Evolutionary conservation across 1,284 basidiomycete species (phyloP).

Genomic region (Trametes pubescens): DNA sequence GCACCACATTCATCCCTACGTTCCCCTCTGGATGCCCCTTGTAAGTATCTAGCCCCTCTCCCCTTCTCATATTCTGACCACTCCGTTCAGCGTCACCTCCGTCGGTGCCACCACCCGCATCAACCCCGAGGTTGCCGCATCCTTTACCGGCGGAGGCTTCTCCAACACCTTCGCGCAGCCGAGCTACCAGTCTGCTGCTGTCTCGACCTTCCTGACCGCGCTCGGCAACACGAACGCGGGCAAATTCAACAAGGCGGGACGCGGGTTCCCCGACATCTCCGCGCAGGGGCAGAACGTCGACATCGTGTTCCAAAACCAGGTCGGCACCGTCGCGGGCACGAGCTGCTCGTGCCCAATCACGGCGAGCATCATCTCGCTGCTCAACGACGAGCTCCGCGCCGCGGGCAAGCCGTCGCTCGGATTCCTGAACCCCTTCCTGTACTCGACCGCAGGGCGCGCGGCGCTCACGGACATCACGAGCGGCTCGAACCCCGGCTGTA

Average conservation of each 20-base stretch:
- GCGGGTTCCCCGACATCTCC: conserved; percentile 47
- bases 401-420: conserved; percentile 54
- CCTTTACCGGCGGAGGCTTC: conserved; percentile 57
- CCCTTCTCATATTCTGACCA: not conserved
- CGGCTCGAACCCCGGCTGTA: conserved; percentile 43
- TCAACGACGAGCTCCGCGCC: conserved; percentile 59
- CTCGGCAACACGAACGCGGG: conserved; percentile 43
- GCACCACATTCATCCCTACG: conserved; percentile 64
- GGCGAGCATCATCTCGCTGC: conserved; percentile 59
- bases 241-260: conserved; percentile 41
- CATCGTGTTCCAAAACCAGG: conserved; percentile 40
- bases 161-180: conserved; percentile 54
- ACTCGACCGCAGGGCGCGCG: conserved; percentile 39
- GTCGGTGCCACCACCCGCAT: conserved; percentile 64
- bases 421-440: conserved; percentile 58
- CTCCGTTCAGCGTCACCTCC: conserved; percentile 59
- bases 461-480: conserved; percentile 54
- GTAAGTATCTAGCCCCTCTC: conserved; percentile 46
- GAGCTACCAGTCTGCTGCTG: conserved; percentile 49
- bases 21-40: conserved; percentile 73
- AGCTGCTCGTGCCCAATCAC: conserved; percentile 61
- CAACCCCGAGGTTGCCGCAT: conserved; percentile 58
- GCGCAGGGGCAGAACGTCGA: conserved; percentile 43
- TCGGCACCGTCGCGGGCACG: conserved; percentile 58
- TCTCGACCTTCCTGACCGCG: conserved; percentile 44